Evolutionary conservation across 2,329 filamentous ascomycete species (phyloP), one percentile per base, ranked within the genome.

Genomic region (Monilinia fructigena): DNA sequence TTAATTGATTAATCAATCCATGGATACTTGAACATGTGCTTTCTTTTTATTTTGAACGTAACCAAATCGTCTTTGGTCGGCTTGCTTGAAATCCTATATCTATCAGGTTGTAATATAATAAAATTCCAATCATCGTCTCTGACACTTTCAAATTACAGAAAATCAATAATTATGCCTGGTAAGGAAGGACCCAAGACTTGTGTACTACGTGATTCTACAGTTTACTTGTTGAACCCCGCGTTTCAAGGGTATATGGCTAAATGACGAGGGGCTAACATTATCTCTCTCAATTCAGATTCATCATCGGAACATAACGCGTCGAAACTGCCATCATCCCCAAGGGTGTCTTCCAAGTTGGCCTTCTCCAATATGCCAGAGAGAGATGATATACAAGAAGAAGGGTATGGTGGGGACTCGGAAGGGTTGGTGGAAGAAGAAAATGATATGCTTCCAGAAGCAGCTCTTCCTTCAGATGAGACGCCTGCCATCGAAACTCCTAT

Each of bases 391-490:
- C 54, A 50, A 20, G 54, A 52, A 26, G 18, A 31, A 18, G 31
- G 48, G 16, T 31, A 65, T 53, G 53, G 55, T 26, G 63, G 59
- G 42, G 70, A 63, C 35, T 70, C 66, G 11, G 70, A 71, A 28
- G 68, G 68, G 6, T 68, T 65, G 31, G 70, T 64, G 65, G 67
- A 72, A 38, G 68, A 72, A 40, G 56, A 63, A 59, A 31, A 66
- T 20, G 69, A 72, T 45, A 65, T 75, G 70, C 72, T 75, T 48
- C 75, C 74, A 56, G 70, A 72, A 50, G 68, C 74, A 48, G 73
- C 74, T 47, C 60, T 75, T 50, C 48, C 55, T 28, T 56, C 69
- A 56, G 73, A 73, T 40, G 70, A 66, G 6, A 71, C 67, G 0
- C 72, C 74, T 38, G 71, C 71, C 42, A 64, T 66, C 18, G 68